Base-by-base conservation (phyloP, 345 rosid species). In the Turnera subulata region DNA sequence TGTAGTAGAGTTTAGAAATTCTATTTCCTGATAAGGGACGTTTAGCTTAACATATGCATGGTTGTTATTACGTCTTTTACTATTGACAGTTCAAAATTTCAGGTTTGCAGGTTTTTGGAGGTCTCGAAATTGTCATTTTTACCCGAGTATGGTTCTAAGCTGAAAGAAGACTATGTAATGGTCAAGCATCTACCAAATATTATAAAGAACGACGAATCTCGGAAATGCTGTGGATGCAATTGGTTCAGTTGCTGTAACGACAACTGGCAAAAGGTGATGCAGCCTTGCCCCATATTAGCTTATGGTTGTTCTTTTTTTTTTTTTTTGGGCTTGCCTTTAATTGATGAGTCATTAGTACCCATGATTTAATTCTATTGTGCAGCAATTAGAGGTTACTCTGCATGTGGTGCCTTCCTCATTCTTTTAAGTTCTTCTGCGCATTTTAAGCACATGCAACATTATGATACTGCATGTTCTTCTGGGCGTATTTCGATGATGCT, bases 61-160 rank as follows among this genome's bases (percentile, higher is more conserved):
- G 15, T 24, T 37, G 17, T 23, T 51, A 56, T 44, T 5, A 40
- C 46, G 63, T 39, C 33, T 17, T 48, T 82, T 21, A 53, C 56
- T 47, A 43, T 46, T 42, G 25, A 15, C 50, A 44, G 58, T 63
- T 61, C 59, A 50, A 66, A n/a, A 58, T 57, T 72, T 63, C 64
- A 94, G 99, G 99, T 94, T 59, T 94, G 99, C 89, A 90, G 82
- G 78, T 94, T 94, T 73, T 72, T 94, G 84, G 97, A 94, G 82
- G 99, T 88, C 59, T 94, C 99, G 48, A 88, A 78, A 68, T 63
- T 94, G 83, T 94, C 97, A 58, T 90, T 94, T 71, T 77, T 80
- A 65, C 89, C 89, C 12, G 96, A 94, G 75, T 94, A 90, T 78
- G 99, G 99, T 50, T 85, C 96, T 57, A 94, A 94, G 80, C 81